Evolutionary conservation across 257 asterid species (phyloP).

Genomic region (Phtheirospermum japonicum): DNA sequence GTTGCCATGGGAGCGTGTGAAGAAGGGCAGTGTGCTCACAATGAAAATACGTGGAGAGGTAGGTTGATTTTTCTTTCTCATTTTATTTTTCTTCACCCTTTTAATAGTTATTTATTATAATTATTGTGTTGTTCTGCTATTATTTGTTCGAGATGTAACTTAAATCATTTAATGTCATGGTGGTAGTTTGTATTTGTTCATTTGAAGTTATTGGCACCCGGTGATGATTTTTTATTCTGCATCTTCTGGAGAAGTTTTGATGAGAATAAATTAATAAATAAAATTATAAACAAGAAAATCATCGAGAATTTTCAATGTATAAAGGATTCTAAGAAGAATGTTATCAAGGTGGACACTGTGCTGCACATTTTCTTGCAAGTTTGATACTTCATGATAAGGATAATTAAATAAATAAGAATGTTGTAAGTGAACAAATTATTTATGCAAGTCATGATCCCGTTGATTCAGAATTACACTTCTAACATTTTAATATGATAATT

Average conservation of each 20-base stretch:
- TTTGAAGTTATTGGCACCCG: not conserved
- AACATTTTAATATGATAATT: too few relatives aligned
- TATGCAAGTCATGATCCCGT: too few relatives aligned
- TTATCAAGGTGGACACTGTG: not conserved
- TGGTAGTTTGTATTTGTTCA: not conserved
- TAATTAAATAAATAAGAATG: not conserved
- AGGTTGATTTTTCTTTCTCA: not conserved
- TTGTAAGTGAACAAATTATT: too few relatives aligned
- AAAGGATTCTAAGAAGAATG: not conserved
- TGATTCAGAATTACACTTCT: too few relatives aligned
- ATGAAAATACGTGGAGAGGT: conserved; percentile 94
- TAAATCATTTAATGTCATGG: not conserved
- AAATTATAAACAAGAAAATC: too few relatives aligned
- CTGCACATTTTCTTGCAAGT: not conserved
- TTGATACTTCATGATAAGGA: not conserved
- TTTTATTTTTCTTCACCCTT: not conserved
- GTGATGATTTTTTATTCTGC: not conserved
- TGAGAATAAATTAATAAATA: not conserved
- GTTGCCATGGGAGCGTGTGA: conserved; percentile 90
- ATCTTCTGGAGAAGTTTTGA: not conserved
- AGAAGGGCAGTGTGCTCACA: conserved; percentile 82
- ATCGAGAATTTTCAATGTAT: too few relatives aligned
- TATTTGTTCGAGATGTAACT: conserved; percentile 6
- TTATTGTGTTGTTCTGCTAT: not conserved
- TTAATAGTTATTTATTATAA: too few relatives aligned